A percentile compares a stretch with the other conserved stretches of the same genome.
Evolutionary conservation across 1,284 basidiomycete genomes (phyloP).

Genomic region (Hemileia vastatrix): DNA sequence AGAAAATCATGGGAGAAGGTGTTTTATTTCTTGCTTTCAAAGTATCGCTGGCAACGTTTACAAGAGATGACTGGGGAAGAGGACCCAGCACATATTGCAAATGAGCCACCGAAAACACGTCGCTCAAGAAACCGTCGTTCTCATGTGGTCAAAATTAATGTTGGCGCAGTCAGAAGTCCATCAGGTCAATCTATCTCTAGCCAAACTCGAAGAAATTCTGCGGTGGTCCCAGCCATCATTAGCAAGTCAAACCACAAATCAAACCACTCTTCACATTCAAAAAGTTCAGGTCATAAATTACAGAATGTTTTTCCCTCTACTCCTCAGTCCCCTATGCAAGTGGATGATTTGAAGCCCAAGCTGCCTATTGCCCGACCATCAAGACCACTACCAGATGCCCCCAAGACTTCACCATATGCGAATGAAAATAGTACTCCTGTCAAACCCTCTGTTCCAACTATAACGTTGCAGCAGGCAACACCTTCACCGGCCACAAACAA

Average conservation of each 20-base stretch:
- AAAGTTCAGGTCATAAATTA: too few species aligned
- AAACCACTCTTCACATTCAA: too few species aligned
- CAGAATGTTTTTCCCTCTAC: too few species aligned
- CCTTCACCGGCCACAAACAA: conserved; percentile 33
- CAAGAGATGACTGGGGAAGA: conserved; percentile 58
- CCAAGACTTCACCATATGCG: conserved; percentile 43
- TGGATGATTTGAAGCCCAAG: background rate
- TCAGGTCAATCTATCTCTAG: conserved; percentile 19
- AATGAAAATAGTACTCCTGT: conserved; percentile 42
- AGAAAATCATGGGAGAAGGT: conserved; percentile 84
- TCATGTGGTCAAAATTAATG: conserved; percentile 12
- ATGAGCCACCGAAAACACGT: conserved; percentile 6
- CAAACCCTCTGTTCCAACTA: conserved; percentile 41
- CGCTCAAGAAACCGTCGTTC: conserved; percentile 18
- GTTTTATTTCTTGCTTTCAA: conserved; percentile 72
- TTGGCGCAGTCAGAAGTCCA: conserved; percentile 16
- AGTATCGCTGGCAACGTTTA: conserved; percentile 62
- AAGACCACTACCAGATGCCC: conserved; percentile 40
- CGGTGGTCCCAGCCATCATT: conserved; percentile 14
- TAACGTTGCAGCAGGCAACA: conserved; percentile 48
- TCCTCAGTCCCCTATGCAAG: background rate
- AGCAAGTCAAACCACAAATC: too few species aligned
- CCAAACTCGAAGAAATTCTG: conserved; percentile 1
- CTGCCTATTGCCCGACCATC: background rate
- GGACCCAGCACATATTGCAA: conserved; percentile 36